These are phyloP conservation scores for Myxozyma neotropica DNA, from an alignment of 805 yeast genomes.

Conservation along the genomic window DNA sequence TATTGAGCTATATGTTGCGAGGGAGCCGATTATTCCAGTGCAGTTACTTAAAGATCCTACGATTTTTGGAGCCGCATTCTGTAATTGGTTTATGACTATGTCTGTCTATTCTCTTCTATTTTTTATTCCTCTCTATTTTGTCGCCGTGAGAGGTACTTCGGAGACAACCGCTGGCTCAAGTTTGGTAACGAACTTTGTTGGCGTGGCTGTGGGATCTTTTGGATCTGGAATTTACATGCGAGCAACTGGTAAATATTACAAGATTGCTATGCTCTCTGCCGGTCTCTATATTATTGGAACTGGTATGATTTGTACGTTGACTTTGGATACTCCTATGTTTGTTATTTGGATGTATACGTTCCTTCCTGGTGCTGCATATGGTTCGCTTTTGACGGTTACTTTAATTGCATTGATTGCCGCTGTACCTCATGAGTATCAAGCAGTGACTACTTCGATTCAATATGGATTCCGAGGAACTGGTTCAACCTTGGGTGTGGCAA, in stretches of 20 bases:
- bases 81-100: constrained; percentile 76
- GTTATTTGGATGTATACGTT: constrained; percentile 23
- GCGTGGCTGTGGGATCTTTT: constrained; percentile 70
- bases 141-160: constrained; percentile 55
- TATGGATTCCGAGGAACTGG: constrained; percentile 75
- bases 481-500: constrained; percentile 66
- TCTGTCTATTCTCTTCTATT: constrained; percentile 64
- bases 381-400: constrained; percentile 59
- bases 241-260: constrained; percentile 52
- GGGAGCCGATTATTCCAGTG: constrained; percentile 71
- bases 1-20: constrained; percentile 54
- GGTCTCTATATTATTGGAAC: constrained; percentile 24
- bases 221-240: constrained; percentile 68
- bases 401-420: constrained; percentile 66
- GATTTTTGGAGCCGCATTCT: constrained; percentile 62
- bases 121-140: constrained; percentile 72
- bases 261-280: constrained; percentile 33
- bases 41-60: constrained; percentile 60
- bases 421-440: constrained; percentile 61
- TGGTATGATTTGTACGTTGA: constrained; percentile 22
- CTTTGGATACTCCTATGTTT: constrained; percentile 15
- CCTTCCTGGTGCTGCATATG: constrained; percentile 59
- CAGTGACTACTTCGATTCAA: constrained; percentile 74
- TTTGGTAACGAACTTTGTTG: constrained; percentile 57
- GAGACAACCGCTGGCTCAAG: constrained; percentile 62